Evolutionary conservation across 1,284 basidiomycete genomes (phyloP).

Genomic region (Trametes polyzona): DNA sequence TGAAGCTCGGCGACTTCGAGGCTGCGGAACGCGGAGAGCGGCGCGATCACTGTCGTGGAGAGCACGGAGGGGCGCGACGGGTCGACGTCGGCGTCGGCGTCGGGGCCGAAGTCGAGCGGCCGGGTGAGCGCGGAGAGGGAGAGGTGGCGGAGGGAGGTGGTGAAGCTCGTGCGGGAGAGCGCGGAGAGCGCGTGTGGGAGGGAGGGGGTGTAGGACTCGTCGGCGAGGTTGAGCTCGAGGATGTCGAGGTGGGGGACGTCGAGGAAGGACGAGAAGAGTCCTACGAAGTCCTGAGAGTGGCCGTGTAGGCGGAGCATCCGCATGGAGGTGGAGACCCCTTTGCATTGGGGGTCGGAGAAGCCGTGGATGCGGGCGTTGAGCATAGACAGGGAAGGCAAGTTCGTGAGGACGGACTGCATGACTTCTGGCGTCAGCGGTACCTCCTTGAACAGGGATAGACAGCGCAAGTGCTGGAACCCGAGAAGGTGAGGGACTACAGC

Average conservation of each 20-base stretch:
- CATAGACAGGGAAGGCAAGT: not conserved
- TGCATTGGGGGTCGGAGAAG: not conserved
- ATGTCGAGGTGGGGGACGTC: constrained; percentile 2
- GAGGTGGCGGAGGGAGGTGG: constrained; percentile 8
- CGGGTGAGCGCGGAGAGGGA: not conserved
- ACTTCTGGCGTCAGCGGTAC: not conserved
- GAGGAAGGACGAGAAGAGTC: constrained; percentile 4
- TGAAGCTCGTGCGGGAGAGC: constrained; percentile 6
- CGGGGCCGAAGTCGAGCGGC: not conserved
- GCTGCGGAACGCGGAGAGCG: constrained; percentile 3
- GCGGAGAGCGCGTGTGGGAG: not conserved
- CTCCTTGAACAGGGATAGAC: constrained; percentile 12
- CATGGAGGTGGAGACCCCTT: not conserved
- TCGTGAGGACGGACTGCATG: constrained; percentile 2
- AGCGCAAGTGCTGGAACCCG: constrained; percentile 3
- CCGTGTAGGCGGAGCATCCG: constrained; percentile 6
- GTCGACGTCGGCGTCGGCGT: no score
- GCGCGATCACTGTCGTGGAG: constrained; percentile 1
- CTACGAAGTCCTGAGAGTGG: not conserved
- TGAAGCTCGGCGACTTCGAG: constrained; percentile 15
- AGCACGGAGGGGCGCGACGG: no score
- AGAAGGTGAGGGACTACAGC: constrained; percentile 3
- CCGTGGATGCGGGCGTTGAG: constrained; percentile 3
- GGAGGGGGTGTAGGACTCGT: not conserved
- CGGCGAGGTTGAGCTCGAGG: constrained; percentile 3